Evolutionary conservation across 2,329 filamentous ascomycete species (phyloP).

Genomic region (Talaromyces sp.): DNA sequence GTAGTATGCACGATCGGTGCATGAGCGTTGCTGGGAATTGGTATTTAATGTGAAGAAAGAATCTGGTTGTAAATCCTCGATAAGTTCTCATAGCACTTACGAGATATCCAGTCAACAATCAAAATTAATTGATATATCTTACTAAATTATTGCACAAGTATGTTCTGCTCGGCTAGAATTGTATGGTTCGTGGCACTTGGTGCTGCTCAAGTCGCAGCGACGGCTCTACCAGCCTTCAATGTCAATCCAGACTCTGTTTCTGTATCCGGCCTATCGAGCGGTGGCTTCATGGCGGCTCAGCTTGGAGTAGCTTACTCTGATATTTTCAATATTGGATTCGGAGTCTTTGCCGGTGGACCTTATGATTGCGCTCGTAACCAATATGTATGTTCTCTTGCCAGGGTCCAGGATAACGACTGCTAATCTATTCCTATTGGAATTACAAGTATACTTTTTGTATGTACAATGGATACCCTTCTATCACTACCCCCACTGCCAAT

Average conservation of each 20-base stretch:
- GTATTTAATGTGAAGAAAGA: background rate
- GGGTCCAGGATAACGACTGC: no score
- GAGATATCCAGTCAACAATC: background rate
- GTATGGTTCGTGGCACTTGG: background rate
- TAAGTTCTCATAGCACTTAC: background rate
- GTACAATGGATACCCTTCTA: slow-evolving; percentile 20
- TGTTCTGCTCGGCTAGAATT: background rate
- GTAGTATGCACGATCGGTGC: background rate
- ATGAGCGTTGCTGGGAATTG: background rate
- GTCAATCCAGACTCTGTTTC: slow-evolving; percentile 18
- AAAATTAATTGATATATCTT: background rate
- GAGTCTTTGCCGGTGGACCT: slow-evolving; percentile 22
- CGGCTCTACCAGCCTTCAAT: slow-evolving; percentile 18
- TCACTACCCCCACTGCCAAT: slow-evolving; percentile 19
- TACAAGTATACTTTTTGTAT: slow-evolving; percentile 20
- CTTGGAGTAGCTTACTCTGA: slow-evolving; percentile 21
- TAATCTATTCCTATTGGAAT: background rate
- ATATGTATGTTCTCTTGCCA: background rate
- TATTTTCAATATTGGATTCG: slow-evolving; percentile 19
- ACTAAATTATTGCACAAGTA: background rate
- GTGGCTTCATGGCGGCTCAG: slow-evolving; percentile 20
- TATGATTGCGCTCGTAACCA: slow-evolving; percentile 21
- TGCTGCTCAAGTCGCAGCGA: background rate
- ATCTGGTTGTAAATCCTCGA: background rate
- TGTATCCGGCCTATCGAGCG: slow-evolving; percentile 21